Percentiles rank a stretch among this genome's conserved stretches.
Conservation (phyloP, 192 early-diverging fungal species). For the Coemansia reversa region DNA sequence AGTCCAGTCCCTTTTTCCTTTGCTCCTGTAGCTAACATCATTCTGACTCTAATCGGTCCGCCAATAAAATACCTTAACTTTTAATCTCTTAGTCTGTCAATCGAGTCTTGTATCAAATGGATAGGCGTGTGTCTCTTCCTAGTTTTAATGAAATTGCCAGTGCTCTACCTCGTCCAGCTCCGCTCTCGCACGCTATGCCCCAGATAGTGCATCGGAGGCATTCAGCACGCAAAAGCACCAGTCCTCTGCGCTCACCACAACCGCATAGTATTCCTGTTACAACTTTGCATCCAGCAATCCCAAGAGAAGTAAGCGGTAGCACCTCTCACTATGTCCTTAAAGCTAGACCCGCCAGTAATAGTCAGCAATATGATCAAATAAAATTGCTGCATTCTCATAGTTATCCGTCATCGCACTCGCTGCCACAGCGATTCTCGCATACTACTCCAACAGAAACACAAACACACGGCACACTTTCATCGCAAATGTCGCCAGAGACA, state of each 20-base stretch:
- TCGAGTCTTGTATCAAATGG: constrained; percentile 12
- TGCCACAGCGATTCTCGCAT: constrained; percentile 6
- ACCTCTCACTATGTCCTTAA: constrained; percentile 16
- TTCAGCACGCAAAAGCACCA: constrained; percentile 32
- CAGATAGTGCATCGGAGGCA: constrained; percentile 3
- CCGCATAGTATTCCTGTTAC: neutral
- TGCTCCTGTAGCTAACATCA: constrained; percentile 1
- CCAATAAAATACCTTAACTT: neutral
- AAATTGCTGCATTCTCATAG: constrained; percentile 20
- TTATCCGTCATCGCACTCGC: constrained; percentile 14
- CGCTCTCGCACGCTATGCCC: constrained; percentile 8
- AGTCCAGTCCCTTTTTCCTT: neutral
- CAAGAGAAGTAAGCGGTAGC: neutral
- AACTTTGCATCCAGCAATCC: constrained; percentile 12
- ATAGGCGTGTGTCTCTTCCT: constrained; percentile 45
- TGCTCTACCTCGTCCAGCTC: constrained; percentile 28
- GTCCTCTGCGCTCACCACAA: neutral
- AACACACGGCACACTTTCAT: neutral
- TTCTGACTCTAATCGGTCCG: neutral
- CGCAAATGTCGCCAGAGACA: neutral
- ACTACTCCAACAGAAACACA: neutral
- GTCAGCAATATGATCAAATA: constrained; percentile 12
- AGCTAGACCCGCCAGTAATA: constrained; percentile 13
- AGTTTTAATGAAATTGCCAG: constrained; percentile 46
- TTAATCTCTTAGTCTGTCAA: neutral